Conservation (phyloP, 345 rosid species). For the Clausena lansium region DNA sequence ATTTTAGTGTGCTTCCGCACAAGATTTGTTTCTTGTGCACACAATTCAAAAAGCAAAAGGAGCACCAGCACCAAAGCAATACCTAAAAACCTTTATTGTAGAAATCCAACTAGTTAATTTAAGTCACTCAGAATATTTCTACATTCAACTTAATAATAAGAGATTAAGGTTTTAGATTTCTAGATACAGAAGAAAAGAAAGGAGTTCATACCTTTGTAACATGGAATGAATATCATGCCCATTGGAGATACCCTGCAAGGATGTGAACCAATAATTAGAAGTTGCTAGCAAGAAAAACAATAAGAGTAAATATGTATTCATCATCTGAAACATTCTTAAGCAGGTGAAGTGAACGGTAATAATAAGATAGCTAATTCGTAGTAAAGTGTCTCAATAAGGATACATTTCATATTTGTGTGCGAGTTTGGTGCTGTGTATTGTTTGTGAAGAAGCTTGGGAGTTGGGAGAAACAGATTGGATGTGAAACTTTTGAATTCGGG, state of each 20-base stretch:
- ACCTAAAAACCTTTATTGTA: neutral
- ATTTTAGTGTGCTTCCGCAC: neutral
- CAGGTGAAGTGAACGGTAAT: neutral
- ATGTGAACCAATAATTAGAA: slow-evolving; percentile 15
- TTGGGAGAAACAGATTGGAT: neutral
- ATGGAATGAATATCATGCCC: slow-evolving; percentile 99
- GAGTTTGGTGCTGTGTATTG: neutral
- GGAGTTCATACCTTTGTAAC: slow-evolving; percentile 73
- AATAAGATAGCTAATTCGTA: too few relatives aligned
- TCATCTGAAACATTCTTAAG: neutral
- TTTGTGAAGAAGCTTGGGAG: neutral
- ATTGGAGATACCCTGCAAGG: slow-evolving; percentile 78
- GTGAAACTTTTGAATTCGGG: neutral
- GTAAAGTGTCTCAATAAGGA: neutral
- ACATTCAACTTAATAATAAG: neutral
- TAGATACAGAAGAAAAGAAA: neutral
- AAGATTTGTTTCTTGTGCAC: neutral
- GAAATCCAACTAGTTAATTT: neutral
- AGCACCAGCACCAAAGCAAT: neutral
- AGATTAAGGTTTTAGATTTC: neutral
- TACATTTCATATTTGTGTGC: neutral
- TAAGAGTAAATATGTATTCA: neutral
- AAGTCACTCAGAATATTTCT: neutral
- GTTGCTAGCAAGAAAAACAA: neutral
- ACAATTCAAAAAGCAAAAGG: neutral